phyloP scores from a whole-genome alignment of 495 filamentous ascomycete species.

The Parachaetomium inaequale region DNA sequence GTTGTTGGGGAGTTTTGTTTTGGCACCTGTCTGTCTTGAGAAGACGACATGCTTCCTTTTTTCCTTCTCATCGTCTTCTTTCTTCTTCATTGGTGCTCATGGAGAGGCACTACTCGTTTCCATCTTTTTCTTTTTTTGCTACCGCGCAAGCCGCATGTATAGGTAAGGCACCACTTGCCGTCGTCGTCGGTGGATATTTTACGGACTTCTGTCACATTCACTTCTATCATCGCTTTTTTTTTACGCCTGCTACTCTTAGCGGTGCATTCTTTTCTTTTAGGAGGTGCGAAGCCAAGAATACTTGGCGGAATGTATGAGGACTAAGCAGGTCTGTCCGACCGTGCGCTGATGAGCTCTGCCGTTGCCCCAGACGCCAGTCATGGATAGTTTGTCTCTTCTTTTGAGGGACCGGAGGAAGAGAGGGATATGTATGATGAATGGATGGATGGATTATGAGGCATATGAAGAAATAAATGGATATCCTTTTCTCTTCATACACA shows the following conservation, averaged over 20 bases:
- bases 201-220: background rate
- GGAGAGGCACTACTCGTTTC: background rate
- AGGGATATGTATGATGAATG: conserved; percentile 2
- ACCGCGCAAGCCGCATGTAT: background rate
- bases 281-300: background rate
- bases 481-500: background rate
- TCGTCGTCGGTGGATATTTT: background rate
- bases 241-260: background rate
- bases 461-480: background rate
- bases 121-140: background rate
- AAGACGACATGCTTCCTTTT: background rate
- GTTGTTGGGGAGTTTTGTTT: background rate
- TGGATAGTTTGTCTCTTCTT: background rate
- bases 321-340: background rate
- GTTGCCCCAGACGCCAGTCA: background rate
- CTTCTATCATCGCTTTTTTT: conserved; percentile 1
- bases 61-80: background rate
- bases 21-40: background rate
- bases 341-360: background rate
- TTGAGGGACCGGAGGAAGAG: background rate
- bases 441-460: background rate
- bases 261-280: background rate
- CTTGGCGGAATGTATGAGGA: background rate
- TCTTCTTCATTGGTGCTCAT: background rate
- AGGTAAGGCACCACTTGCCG: background rate